phyloP scores from a whole-genome alignment of 176 grass and related monocot species.

The Bolboschoenus planiculmis region DNA sequence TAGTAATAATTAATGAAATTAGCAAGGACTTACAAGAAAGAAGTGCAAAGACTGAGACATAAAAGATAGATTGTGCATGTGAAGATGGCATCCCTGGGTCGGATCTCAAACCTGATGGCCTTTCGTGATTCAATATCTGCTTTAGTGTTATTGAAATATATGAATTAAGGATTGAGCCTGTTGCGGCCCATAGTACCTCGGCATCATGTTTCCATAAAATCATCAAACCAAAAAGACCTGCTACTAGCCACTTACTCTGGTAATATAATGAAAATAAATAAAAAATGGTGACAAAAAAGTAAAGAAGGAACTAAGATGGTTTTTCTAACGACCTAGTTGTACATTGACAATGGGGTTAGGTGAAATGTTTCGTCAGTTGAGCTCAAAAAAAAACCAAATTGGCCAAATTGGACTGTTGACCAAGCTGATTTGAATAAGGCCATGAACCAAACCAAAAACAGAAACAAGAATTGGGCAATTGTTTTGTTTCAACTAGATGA shows the following conservation, averaged over 20 bases:
- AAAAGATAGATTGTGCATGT: slow-evolving; percentile 91
- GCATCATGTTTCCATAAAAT: slow-evolving; percentile 68
- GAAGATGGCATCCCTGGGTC: slow-evolving; percentile 97
- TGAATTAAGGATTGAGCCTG: slow-evolving; percentile 48
- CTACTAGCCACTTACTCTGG: slow-evolving; percentile 87
- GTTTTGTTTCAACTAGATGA: background rate
- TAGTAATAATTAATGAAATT: background rate
- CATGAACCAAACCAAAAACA: background rate
- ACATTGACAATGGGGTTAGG: background rate
- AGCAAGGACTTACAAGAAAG: slow-evolving; percentile 60
- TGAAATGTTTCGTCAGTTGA: background rate
- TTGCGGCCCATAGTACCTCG: slow-evolving; percentile 55
- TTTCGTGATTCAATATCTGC: slow-evolving; percentile 66
- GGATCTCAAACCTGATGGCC: slow-evolving; percentile 54
- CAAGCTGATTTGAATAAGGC: background rate
- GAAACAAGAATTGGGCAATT: background rate
- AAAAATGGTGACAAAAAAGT: background rate
- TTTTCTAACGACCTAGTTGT: background rate
- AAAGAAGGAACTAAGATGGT: background rate
- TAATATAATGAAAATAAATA: background rate
- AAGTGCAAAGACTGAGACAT: slow-evolving; percentile 34
- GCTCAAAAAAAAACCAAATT: background rate
- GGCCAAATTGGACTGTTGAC: background rate
- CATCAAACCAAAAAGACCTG: slow-evolving; percentile 39
- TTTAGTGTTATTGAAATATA: slow-evolving; percentile 51